A percentile compares a stretch with the other conserved stretches of the same genome.
These are phyloP conservation scores for Dorcoceras hygrometricum DNA, from an alignment of 257 asterid genomes.

Conservation along the genomic window DNA sequence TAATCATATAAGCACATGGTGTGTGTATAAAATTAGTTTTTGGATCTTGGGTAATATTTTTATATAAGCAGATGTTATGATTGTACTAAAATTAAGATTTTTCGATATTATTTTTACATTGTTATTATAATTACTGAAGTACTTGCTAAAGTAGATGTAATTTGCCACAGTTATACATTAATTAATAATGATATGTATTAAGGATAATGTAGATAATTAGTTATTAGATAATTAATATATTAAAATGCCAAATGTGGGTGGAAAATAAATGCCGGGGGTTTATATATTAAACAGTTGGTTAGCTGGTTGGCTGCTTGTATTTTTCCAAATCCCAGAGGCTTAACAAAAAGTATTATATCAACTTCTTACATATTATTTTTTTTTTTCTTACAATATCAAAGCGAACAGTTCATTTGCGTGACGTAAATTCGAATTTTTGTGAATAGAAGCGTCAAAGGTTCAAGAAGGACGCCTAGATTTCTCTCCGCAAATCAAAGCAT, in stretches of 20 bases:
- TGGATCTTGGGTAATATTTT: too few species aligned
- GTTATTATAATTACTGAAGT: too few species aligned
- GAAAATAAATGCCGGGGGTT: constrained; percentile 28
- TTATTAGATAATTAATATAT: too few species aligned
- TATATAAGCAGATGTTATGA: too few species aligned
- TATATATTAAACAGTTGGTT: constrained; percentile 16
- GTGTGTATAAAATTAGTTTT: too few species aligned
- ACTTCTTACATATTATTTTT: neutral
- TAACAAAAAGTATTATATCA: constrained; percentile 13
- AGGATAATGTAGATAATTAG: too few species aligned
- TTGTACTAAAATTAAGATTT: too few species aligned
- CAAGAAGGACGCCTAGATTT: neutral
- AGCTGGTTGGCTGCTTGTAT: constrained; percentile 29
- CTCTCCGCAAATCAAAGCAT: constrained; percentile 8
- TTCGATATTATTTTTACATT: too few species aligned
- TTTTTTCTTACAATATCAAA: neutral
- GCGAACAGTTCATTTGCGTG: constrained; percentile 32
- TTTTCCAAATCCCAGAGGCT: constrained; percentile 48
- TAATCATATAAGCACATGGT: too few species aligned
- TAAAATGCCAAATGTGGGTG: neutral
- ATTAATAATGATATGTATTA: too few species aligned
- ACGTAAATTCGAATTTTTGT: constrained; percentile 27
- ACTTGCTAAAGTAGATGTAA: too few species aligned
- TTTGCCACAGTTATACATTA: too few species aligned
- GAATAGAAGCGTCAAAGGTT: constrained; percentile 10